Base-by-base conservation (phyloP, 164 flowering plant species). In the Pachysandra terminalis region DNA sequence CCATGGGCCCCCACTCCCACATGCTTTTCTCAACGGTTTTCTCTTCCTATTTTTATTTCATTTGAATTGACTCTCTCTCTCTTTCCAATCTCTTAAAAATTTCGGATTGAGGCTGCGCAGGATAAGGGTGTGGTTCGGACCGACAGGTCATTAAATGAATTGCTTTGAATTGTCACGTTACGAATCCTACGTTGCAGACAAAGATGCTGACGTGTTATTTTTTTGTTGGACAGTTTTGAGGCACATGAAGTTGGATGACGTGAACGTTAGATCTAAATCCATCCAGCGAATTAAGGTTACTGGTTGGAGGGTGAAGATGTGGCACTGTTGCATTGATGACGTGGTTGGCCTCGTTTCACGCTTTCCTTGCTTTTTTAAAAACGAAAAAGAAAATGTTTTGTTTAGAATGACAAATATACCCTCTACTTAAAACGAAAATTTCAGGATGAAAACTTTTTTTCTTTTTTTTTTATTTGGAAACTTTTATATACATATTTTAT, bases 1-100 rank as follows among this genome's bases (percentile, higher is more conserved):
- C 54, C 62, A 23, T 67, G 69, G 69, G 61, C 62, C 69, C n/a
- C 69, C 19, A 57, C 63, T 53, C 21, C 55, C 69, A 67, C 69
- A 67, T 67, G 69, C 54, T 15, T 57, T 14, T 59, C 57, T 51
- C 71, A 67, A 67, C 68, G 25, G 62, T 67, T 67, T 28, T 25
- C 24, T 41, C 4, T 24, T 56, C 2, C 0, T 68, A 5, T 16
- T 15, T n/a, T 45, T 7, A 19, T 21, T 32, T 7, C 40, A 5
- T 40, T 45, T 32, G 37, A 32, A 32, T 10, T 9, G 25, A 1
- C 35, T 5, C 19, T 23, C 10, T 49, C 27, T 56, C 19, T 15
- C 35, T 54, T 54, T 65, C 22, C 9, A 23, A 41, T 51, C 7
- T 32, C 7, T 40, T 40, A 40, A 10, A 40, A 5, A 5, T 5